A percentile compares a stretch with the other conserved stretches of the same genome.
These are phyloP conservation scores for Neofusicoccum umdonicola DNA, from an alignment of 2,329 filamentous ascomycete species.

Conservation along the genomic window DNA sequence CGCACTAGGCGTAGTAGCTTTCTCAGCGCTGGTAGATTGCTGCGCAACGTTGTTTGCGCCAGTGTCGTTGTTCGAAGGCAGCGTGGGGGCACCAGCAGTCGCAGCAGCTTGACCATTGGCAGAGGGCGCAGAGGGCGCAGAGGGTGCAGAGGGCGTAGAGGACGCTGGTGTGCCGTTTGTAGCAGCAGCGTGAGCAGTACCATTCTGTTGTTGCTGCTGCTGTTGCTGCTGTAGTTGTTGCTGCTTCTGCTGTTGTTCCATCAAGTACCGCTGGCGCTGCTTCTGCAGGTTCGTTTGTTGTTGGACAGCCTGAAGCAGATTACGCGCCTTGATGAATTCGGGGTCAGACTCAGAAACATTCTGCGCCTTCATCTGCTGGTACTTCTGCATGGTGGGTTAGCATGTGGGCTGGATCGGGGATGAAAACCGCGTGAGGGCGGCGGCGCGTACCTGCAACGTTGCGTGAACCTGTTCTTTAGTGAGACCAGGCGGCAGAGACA, in stretches of 20 bases:
- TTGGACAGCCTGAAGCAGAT: slow-evolving; percentile 71
- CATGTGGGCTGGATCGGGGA: slow-evolving; percentile 8
- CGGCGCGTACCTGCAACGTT: slow-evolving; percentile 60
- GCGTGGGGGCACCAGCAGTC: slow-evolving; percentile 26
- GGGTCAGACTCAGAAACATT: slow-evolving; percentile 81
- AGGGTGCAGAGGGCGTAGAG: slow-evolving; percentile 18
- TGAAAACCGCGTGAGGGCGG: slow-evolving; percentile 2
- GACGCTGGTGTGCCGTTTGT: slow-evolving; percentile 48
- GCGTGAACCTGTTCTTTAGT: slow-evolving; percentile 78
- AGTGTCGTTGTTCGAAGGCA: slow-evolving; percentile 23
- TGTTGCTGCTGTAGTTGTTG: slow-evolving; percentile 46
- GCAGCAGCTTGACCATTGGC: slow-evolving; percentile 27
- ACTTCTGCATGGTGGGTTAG: slow-evolving; percentile 64
- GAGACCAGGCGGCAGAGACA: slow-evolving; percentile 63
- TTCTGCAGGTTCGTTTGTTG: slow-evolving; percentile 57
- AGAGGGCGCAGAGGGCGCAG: slow-evolving; percentile 22
- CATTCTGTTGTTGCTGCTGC: slow-evolving; percentile 49
- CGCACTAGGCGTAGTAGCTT: slow-evolving; percentile 26
- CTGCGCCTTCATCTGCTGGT: slow-evolving; percentile 80
- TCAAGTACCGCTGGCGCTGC: slow-evolving; percentile 32
- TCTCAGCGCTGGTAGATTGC: slow-evolving; percentile 40
- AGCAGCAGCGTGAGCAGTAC: slow-evolving; percentile 27
- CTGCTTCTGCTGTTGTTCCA: slow-evolving; percentile 54
- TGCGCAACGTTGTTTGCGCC: slow-evolving; percentile 27
- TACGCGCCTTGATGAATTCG: slow-evolving; percentile 79